A percentile compares a stretch with the other conserved stretches of the same genome.
phyloP scores from a whole-genome alignment of 306 rosid species.

The Fagus sylvatica region DNA sequence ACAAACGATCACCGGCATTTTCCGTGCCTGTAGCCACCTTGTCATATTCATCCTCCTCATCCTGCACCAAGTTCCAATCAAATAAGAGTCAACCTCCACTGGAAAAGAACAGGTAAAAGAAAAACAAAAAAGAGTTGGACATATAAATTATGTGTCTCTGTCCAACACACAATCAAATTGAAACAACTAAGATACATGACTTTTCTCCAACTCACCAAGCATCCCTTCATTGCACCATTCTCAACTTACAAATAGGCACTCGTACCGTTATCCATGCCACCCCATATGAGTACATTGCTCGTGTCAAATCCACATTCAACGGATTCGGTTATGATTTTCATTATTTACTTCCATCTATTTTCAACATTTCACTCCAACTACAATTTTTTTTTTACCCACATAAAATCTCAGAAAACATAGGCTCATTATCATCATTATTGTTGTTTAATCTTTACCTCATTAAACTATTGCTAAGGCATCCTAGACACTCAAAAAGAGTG shows the following conservation, averaged over 20 bases:
- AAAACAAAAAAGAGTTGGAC: background rate
- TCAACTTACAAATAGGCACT: background rate
- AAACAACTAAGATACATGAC: background rate
- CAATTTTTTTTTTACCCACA: background rate
- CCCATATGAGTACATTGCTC: background rate
- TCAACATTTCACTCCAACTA: background rate
- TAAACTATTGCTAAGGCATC: background rate
- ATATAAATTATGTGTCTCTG: background rate
- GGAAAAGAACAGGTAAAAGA: background rate
- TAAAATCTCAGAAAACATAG: background rate
- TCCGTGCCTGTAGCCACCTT: constrained; percentile 36
- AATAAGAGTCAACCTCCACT: background rate
- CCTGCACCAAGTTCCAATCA: constrained; percentile 21
- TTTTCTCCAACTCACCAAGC: background rate
- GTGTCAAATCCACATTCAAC: background rate
- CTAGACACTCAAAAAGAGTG: background rate
- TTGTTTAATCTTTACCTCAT: background rate
- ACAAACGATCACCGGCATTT: constrained; percentile 22
- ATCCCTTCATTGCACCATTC: background rate
- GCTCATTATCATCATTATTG: background rate
- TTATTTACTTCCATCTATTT: background rate
- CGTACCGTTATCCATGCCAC: background rate
- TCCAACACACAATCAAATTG: background rate
- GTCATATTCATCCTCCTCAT: constrained; percentile 43
- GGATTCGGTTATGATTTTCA: background rate